Percentiles rank a stretch among this genome's conserved stretches.
phyloP scores from a whole-genome alignment of 768 basidiomycete genomes.

The Trametes maxima region DNA sequence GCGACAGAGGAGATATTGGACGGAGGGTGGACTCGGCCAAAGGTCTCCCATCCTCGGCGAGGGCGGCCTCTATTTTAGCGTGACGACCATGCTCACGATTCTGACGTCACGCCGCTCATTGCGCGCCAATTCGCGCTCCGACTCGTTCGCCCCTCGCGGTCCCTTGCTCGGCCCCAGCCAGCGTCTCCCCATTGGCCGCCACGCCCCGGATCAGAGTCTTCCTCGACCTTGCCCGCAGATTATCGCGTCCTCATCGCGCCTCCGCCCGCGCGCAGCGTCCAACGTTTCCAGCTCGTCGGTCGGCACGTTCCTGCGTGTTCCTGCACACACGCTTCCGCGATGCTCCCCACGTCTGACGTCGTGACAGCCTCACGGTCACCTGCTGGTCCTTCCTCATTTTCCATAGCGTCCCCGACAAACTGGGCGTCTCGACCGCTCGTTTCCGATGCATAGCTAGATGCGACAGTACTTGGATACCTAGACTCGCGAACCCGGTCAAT shows the following conservation, averaged over 20 bases:
- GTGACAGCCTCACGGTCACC: too few relatives aligned
- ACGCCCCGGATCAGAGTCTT: slow-evolving; percentile 8
- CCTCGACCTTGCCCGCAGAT: neutral
- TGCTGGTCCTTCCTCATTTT: too few relatives aligned
- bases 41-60: slow-evolving; percentile 4
- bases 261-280: neutral
- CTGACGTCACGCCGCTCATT: slow-evolving; percentile 19
- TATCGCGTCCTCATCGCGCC: slow-evolving; percentile 2
- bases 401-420: too few relatives aligned
- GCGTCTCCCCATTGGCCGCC: slow-evolving; percentile 1
- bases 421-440: too few relatives aligned
- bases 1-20: neutral
- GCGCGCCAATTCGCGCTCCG: neutral
- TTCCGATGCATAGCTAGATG: too few relatives aligned
- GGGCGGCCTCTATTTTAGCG: slow-evolving; percentile 19
- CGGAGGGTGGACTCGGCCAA: slow-evolving; percentile 1
- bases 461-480: too few relatives aligned
- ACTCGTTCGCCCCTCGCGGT: neutral
- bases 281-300: too few relatives aligned
- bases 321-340: too few relatives aligned
- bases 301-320: too few relatives aligned
- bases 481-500: too few relatives aligned
- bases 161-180: neutral
- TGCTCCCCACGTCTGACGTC: too few relatives aligned
- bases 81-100: slow-evolving; percentile 1